Base-by-base conservation (phyloP, 139 green algal genomes). In the Chlorella sp. region DNA sequence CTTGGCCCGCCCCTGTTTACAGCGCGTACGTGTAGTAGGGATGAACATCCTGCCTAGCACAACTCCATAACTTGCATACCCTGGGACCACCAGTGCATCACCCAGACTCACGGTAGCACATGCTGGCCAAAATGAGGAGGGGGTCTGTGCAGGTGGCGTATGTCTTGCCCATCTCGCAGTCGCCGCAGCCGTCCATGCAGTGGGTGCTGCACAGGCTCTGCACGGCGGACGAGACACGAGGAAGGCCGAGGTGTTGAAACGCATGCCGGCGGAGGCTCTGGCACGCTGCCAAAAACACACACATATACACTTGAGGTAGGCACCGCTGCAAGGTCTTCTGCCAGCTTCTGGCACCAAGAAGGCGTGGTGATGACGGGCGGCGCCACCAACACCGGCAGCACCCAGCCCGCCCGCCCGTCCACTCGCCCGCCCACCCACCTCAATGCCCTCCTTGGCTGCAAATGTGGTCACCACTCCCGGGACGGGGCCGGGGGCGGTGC, bases 171-270 rank as follows among this genome's bases (percentile, higher is more conserved):
- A 32, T 21, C 34, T 66, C 84, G 39, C 84, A 88, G 11, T 36
- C 84, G 2, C 15, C 36, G 84, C 84, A 88, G 84, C 84, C 84
- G 24, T 48, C 39, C 84, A 88, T 88, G 68, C 84, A 88, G 68
- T 88, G 84, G 26, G 68, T 81, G 30, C 32, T 22, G 66, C 84
- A 88, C 22, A 88, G 66, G 84, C 39, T 53, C 84, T 86, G 82
- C 60, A 14, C 21, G 37, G 28, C 32, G 3, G 82, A 19, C 32
- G 36, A 5, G 7, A 0, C 11, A 15, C 24, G 0, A 22, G 42
- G 40, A 24, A 32, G 9, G 78, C 40, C 40, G 39, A 22, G 77
- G 26, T 77, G 64, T 71, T 14, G 64, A 14, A 2, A 14, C 16
- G 64, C 21, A 9, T 14, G 64, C 64, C 64, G 11, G 28, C 28